phyloP scores from a whole-genome alignment of 2,329 filamentous ascomycete species.

The Ophiostoma fasciatum region DNA sequence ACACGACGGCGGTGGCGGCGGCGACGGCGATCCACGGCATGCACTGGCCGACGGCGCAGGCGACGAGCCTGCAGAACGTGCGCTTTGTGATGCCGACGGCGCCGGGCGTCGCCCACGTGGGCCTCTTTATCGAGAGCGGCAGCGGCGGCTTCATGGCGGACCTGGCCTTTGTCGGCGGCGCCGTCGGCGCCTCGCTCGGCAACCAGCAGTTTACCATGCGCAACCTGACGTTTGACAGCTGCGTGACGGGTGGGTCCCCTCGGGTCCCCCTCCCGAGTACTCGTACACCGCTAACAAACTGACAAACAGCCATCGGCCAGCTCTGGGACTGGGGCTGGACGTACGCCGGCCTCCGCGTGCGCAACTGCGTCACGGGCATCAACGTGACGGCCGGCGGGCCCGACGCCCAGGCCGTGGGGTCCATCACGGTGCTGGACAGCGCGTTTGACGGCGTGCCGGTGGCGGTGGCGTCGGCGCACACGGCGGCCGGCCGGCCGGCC shows the following conservation, averaged over 20 bases:
- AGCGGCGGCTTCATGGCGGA: constrained; percentile 28
- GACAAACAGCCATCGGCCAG: no score
- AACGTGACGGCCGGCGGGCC: constrained; percentile 39
- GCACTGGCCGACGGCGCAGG: constrained; percentile 57
- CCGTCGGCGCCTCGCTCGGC: constrained; percentile 45
- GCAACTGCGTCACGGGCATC: constrained; percentile 43
- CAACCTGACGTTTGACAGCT: constrained; percentile 50
- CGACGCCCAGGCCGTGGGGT: constrained; percentile 46
- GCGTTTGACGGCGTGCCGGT: constrained; percentile 46
- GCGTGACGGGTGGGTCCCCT: constrained; percentile 48
- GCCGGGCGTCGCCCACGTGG: constrained; percentile 17
- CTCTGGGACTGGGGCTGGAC: constrained; percentile 66
- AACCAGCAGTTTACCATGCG: constrained; percentile 58
- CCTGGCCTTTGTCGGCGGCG: constrained; percentile 46
- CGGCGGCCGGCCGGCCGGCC: constrained; percentile 20
- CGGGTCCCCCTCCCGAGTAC: no score
- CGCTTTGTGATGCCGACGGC: constrained; percentile 32
- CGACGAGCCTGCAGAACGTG: constrained; percentile 43
- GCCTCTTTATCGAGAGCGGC: constrained; percentile 25
- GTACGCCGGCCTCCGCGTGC: constrained; percentile 45
- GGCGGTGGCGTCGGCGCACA: constrained; percentile 49
- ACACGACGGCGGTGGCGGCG: constrained; percentile 38
- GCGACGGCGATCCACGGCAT: constrained; percentile 36
- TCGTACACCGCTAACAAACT: no score
- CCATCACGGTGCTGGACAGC: constrained; percentile 56